Base-by-base conservation (phyloP, 129 eudicot genomes). In the Kitagawia praeruptora region DNA sequence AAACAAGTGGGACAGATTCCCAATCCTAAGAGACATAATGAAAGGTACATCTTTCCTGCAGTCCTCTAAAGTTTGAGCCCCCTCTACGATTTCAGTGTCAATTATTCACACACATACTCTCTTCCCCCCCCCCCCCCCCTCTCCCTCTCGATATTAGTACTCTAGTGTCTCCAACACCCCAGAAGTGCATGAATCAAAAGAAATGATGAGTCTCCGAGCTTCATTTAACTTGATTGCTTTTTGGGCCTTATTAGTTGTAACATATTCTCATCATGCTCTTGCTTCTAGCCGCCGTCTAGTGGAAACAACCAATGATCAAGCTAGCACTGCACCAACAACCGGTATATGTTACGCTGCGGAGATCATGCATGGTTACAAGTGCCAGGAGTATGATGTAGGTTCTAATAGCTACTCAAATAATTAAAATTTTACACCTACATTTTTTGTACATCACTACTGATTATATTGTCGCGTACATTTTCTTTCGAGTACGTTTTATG, bases 311-410 rank as follows among this genome's bases (percentile, higher is more conserved):
- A 14, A 16, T 27, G 38, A 66, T 71, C 41, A 37, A 10, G 77
- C 78, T 56, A 74, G 18, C 39, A 78, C 44, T 61, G 83, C 87
- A 45, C 79, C 88, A 4, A 79, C 84, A 56, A 75, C 72, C 3
- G 95, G 95, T 6, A 48, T 87, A 44, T 92, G 97, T 69, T 85
- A 88, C 31, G 78, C 82, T 23, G 86, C 91, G 5, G 89, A 85
- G 9, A 38, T 75, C 49, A 64, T 54, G 72, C 86, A 88, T 37
- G 97, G 95, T 47, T 92, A 92, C 77, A 83, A 86, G 69, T 92
- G 97, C 80, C 85, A 83, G 25, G 97, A 92, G 79, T 82, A 82
- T 80, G 86, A 87, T 40, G 90, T 87, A 79, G n/a, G 86, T 64
- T 34, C 21, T 14, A 77, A 10, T 7, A n/a, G 45, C 25, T 66